Evolutionary conservation across 129 eudicot species (phyloP), one percentile per base, ranked within the genome.

Genomic region (Solidago caesia): DNA sequence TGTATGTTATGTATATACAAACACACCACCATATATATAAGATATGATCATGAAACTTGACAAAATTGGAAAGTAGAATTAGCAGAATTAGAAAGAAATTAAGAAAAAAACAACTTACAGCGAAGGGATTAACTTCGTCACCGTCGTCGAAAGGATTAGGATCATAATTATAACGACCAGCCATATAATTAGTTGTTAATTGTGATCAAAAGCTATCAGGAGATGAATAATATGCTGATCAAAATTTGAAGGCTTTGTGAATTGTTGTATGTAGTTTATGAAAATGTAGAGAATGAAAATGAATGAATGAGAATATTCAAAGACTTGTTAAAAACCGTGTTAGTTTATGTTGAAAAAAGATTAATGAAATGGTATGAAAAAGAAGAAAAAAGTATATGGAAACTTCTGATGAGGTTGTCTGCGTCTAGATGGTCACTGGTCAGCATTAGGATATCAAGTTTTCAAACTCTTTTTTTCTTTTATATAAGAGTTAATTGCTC

Each of bases 41-140:
- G 11, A 2, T 9, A 61, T 44, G 59, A 78, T 53, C 25, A 57
- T 6, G 33, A 64, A 47, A 45, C 7, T 52, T 46, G 44, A 51
- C 21, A 46, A 41, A 52, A 33, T 12, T 1, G 1, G 8, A 13
- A 52, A 39, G 41, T 5, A 27, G 16, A 7, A 53, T 2, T 6
- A 5, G 12, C 39, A 72, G 0, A 5, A 10, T 27, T 9, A 64
- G 69, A 3, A 51, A 7, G 39, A 75, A n/a, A 21, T 21, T 52
- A 43, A 77, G 7, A 10, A 60, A 2, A 8, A 27, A 44, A 5
- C 8, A 71, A 71, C 85, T 76, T 76, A 81, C 85, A 65, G 82
- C 81, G 63, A 81, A 81, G 42, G 85, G 85, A 26, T 81, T 81
- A 8, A 81, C 81, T 13, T 81, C 85, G n/a, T 81, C 82, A 5